A percentile compares a stretch with the other conserved stretches of the same genome.
These are phyloP conservation scores for Hymenoscyphus infarciens DNA, from an alignment of 2,329 filamentous ascomycete genomes.

Conservation along the genomic window DNA sequence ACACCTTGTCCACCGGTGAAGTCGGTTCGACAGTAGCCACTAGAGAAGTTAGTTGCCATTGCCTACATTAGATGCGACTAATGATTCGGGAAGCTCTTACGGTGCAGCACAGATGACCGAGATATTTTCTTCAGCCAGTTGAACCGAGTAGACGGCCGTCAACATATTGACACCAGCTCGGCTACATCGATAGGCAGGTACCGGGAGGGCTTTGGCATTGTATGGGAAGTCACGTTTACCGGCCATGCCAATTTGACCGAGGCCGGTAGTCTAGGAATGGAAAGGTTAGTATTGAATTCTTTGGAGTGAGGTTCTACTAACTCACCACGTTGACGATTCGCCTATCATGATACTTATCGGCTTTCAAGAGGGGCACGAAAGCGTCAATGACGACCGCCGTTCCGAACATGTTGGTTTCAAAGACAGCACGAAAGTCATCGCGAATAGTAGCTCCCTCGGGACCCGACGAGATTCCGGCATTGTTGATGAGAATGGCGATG, in stretches of 20 bases:
- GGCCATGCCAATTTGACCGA: slow-evolving; percentile 2
- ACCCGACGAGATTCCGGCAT: slow-evolving; percentile 19
- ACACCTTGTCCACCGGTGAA: slow-evolving; percentile 4
- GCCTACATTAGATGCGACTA: too few species aligned
- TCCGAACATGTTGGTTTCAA: slow-evolving; percentile 18
- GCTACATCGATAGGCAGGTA: slow-evolving; percentile 4
- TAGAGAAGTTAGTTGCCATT: too few species aligned
- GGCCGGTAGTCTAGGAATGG: background rate
- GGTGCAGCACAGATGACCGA: slow-evolving; percentile 2
- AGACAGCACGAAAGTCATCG: slow-evolving; percentile 1
- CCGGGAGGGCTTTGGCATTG: background rate
- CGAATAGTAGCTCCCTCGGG: background rate
- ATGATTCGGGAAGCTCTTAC: too few species aligned
- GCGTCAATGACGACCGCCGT: slow-evolving; percentile 7
- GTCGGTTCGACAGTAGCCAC: slow-evolving; percentile 1
- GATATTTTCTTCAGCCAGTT: background rate
- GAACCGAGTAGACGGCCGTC: slow-evolving; percentile 5
- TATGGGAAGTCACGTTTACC: background rate
- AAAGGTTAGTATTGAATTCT: too few species aligned
- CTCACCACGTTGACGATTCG: slow-evolving; percentile 4
- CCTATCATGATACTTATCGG: background rate
- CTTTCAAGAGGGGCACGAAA: slow-evolving; percentile 12
- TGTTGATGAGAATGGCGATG: slow-evolving; percentile 39
- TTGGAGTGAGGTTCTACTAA: too few species aligned
- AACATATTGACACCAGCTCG: slow-evolving; percentile 5